These are phyloP conservation scores for Rhizopogon rudus DNA, from an alignment of 768 basidiomycete species.

Conservation along the genomic window DNA sequence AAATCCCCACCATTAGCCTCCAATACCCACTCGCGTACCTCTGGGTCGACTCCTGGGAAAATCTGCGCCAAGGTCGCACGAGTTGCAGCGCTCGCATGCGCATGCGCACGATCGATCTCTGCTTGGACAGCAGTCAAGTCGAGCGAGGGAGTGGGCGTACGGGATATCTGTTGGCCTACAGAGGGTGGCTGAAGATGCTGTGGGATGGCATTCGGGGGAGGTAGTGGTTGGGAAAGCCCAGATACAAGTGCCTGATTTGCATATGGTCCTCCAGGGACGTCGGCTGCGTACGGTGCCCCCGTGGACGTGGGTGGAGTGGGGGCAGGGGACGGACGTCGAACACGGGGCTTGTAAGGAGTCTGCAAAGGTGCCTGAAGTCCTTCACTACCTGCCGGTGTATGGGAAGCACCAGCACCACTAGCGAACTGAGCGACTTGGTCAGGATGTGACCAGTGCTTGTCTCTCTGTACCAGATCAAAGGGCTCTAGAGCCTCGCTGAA, in stretches of 20 bases:
- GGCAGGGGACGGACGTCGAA: constrained; percentile 48
- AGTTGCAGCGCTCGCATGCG: constrained; percentile 66
- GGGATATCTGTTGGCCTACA: constrained; percentile 56
- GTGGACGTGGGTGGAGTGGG: constrained; percentile 19
- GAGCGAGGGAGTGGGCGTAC: constrained; percentile 64
- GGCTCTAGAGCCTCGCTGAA: constrained; percentile 82
- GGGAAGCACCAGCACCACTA: constrained; percentile 24
- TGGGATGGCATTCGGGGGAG: constrained; percentile 16
- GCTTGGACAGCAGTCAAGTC: constrained; percentile 68
- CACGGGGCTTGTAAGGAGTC: constrained; percentile 73
- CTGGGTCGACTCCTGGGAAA: constrained; percentile 78
- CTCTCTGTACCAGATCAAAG: constrained; percentile 49
- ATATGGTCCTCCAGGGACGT: constrained; percentile 19
- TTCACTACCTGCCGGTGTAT: constrained; percentile 33
- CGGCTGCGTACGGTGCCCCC: constrained; percentile 22
- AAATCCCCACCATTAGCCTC: constrained; percentile 88
- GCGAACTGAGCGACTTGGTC: constrained; percentile 28
- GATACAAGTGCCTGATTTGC: constrained; percentile 37
- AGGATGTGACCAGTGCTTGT: constrained; percentile 36
- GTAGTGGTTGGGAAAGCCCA: constrained; percentile 39
- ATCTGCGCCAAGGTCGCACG: constrained; percentile 80
- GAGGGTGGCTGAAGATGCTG: constrained; percentile 30
- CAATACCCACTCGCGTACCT: constrained; percentile 84
- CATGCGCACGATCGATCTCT: constrained; percentile 75
- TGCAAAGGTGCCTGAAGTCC: constrained; percentile 30